Evolutionary conservation across 2,329 filamentous ascomycete species (phyloP).

Genomic region (Cladosporium austrohemisphaericum): DNA sequence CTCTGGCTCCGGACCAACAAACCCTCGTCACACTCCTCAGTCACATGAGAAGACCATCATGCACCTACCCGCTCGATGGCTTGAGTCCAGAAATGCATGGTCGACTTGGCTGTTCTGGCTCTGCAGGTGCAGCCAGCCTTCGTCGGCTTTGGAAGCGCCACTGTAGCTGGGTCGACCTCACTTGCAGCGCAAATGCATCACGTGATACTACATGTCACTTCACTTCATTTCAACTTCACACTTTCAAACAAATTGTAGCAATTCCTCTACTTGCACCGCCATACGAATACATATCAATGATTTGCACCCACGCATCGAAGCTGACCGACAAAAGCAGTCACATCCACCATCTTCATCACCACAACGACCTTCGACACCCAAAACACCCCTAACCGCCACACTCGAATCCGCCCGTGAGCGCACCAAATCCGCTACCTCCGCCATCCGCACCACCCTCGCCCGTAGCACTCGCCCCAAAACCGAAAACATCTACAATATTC

Average conservation of each 20-base stretch:
- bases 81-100: background rate
- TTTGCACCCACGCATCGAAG: background rate
- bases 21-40: background rate
- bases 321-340: background rate
- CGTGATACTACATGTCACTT: background rate
- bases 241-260: background rate
- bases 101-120: background rate
- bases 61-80: constrained; percentile 1
- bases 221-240: background rate
- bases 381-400: constrained; percentile 22
- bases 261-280: background rate
- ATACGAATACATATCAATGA: background rate
- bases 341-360: background rate
- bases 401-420: constrained; percentile 27
- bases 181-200: background rate
- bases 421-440: constrained; percentile 30
- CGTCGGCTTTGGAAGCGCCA: background rate
- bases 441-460: constrained; percentile 28
- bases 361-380: constrained; percentile 14
- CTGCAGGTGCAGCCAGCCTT: background rate
- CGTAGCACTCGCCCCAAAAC: constrained; percentile 42
- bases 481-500: constrained; percentile 96
- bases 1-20: background rate
- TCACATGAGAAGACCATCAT: constrained; percentile 9
- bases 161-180: background rate